A percentile compares a stretch with the other conserved stretches of the same genome.
Evolutionary conservation across 1,139 yeast species (phyloP).

Genomic region (Lodderomyces margitis): DNA sequence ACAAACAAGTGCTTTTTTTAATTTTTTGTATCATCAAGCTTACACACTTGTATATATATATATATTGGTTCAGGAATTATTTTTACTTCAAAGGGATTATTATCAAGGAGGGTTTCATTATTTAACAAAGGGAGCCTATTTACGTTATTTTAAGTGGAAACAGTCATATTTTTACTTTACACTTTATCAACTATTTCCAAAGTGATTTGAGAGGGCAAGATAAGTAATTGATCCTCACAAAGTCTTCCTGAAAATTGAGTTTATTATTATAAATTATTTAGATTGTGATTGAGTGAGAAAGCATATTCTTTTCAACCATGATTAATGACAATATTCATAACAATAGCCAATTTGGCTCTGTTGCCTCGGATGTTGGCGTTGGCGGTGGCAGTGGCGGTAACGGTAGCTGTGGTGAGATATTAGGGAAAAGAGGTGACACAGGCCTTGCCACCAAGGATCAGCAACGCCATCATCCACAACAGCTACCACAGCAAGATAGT

Average conservation of each 20-base stretch:
- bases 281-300: slow-evolving; percentile 12
- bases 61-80: not conserved
- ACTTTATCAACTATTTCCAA: too few species aligned
- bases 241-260: not conserved
- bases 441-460: not conserved
- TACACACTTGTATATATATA: not conserved
- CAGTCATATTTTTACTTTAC: too few species aligned
- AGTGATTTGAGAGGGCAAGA: not conserved
- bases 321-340: slow-evolving; percentile 17
- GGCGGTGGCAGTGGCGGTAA: too few species aligned
- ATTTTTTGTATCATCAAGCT: slow-evolving; percentile 1
- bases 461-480: not conserved
- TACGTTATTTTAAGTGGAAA: not conserved
- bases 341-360: slow-evolving; percentile 11
- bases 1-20: not conserved
- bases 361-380: slow-evolving; percentile 7
- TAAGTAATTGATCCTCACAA: not conserved
- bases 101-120: not conserved
- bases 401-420: not conserved
- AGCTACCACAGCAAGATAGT: not conserved
- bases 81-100: not conserved
- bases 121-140: not conserved
- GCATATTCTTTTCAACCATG: slow-evolving; percentile 11
- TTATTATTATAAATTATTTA: slow-evolving; percentile 13
- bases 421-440: not conserved